These are phyloP conservation scores for Alternaria dauci DNA, from an alignment of 2,329 filamentous ascomycete species.

Conservation along the genomic window DNA sequence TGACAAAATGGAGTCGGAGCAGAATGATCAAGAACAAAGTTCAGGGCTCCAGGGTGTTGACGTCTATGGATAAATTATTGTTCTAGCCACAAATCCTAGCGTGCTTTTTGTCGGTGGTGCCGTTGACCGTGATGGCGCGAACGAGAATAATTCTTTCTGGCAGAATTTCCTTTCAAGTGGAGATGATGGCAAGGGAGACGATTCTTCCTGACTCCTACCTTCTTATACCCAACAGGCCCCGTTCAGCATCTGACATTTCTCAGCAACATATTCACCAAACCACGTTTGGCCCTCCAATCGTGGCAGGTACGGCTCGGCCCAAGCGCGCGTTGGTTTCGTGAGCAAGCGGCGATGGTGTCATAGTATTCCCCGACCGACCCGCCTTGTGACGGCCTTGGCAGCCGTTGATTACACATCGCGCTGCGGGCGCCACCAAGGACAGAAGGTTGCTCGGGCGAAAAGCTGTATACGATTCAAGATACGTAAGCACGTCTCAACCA, in stretches of 20 bases:
- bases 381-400: constrained; percentile 43
- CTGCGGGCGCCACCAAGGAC: constrained; percentile 8
- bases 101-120: constrained; percentile 17
- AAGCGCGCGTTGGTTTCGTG: constrained; percentile 31
- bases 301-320: constrained; percentile 21
- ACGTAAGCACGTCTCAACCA: constrained; percentile 15
- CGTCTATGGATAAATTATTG: constrained; percentile 23
- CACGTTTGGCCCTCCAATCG: constrained; percentile 12
- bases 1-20: background rate
- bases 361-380: constrained; percentile 42
- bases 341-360: constrained; percentile 44
- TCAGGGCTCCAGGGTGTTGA: constrained; percentile 10
- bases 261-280: constrained; percentile 36
- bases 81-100: constrained; percentile 24
- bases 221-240: constrained; percentile 9
- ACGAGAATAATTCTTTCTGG: constrained; percentile 5
- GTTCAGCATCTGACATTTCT: constrained; percentile 28
- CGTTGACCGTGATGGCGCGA: constrained; percentile 1
- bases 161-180: constrained; percentile 5
- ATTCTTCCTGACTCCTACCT: constrained; percentile 10
- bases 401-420: constrained; percentile 27
- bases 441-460: constrained; percentile 19
- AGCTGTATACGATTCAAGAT: constrained; percentile 10
- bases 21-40: background rate
- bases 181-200: background rate